Evolutionary conservation across 2,329 filamentous ascomycete species (phyloP), one percentile per base, ranked within the genome.

Genomic region (Rhexocercosporidium sp.): DNA sequence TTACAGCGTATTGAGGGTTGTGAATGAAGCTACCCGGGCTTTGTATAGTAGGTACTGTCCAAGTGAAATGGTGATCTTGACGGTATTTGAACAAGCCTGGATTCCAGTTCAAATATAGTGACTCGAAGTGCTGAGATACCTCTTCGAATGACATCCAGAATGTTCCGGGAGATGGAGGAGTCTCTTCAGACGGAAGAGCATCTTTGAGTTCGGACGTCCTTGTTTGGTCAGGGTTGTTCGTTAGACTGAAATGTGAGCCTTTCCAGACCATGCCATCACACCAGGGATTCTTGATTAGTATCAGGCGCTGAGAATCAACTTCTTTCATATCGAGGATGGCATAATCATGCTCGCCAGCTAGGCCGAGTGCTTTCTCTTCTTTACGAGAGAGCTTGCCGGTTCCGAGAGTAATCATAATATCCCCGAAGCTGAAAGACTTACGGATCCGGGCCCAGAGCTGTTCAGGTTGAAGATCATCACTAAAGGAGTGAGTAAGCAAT

Each of bases 91-190:
- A 99, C 0, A 97, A 82, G 0, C 86, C 85, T 0, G 96, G 94
- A 71, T 97, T 97, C 96, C 96, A 99, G 79, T 98, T 99, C 64
- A 99, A 84, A 78, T 98, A 99, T 72, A 99, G 88, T 20, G 94
- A 97, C 77, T 98, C 94, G 70, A 97, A 99, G 76, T 97, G 90
- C 75, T 97, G 94, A 41, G 93, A 86, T 3, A 97, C 89, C 71
- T 94, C 92, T 72, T 97, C 92, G 31, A 96, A 88, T 27, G 90
- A 89, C 80, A 98, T 96, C 95, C 96, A 98, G 76, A 97, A 96
- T 0, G 91, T 93, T n/a, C 94, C 93, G 0, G 91, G 90, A 31
- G 80, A 78, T 22, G 79, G 74, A 44, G 57, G 22, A 3, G 63
- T 9, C 3, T 49, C 59, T 77, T 64, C 29, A 5, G 29, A 27